Conservation (phyloP, 2,329 filamentous ascomycete species). For the Lithohypha guttulata region DNA sequence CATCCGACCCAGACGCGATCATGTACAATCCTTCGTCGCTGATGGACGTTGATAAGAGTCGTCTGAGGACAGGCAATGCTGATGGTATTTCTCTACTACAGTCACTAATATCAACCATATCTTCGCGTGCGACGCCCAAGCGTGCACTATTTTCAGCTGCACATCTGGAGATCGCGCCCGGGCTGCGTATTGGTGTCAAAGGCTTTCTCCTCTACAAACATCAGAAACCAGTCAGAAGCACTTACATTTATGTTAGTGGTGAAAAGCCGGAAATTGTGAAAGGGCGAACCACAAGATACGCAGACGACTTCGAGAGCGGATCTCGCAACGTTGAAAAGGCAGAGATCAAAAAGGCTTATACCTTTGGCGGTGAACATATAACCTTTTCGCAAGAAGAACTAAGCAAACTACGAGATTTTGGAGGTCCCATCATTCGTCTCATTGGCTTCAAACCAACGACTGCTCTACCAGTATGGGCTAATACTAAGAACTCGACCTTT, state of each 20-base stretch:
- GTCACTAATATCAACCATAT: constrained; percentile 75
- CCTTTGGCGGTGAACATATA: constrained; percentile 85
- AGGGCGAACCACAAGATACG: constrained; percentile 61
- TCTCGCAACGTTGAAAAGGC: constrained; percentile 64
- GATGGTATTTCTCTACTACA: constrained; percentile 70
- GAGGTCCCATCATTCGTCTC: constrained; percentile 70
- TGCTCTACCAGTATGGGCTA: constrained; percentile 70
- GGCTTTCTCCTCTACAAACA: constrained; percentile 83
- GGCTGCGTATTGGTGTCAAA: constrained; percentile 77
- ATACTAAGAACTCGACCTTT: constrained; percentile 75
- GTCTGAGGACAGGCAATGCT: constrained; percentile 53
- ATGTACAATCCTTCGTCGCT: constrained; percentile 34
- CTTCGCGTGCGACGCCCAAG: constrained; percentile 78
- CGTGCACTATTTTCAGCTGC: constrained; percentile 76
- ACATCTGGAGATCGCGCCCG: constrained; percentile 77
- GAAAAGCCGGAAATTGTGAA: constrained; percentile 72
- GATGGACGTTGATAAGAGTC: constrained; percentile 30
- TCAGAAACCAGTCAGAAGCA: constrained; percentile 69
- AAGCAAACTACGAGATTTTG: constrained; percentile 65
- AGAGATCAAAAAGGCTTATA: constrained; percentile 86
- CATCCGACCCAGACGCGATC: constrained; percentile 58
- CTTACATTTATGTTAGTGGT: constrained; percentile 80
- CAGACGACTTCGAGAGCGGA: constrained; percentile 53
- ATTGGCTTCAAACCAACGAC: constrained; percentile 84
- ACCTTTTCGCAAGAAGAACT: constrained; percentile 79